phyloP scores from a whole-genome alignment of 805 yeast species.

The Wickerhamiella azyma region DNA sequence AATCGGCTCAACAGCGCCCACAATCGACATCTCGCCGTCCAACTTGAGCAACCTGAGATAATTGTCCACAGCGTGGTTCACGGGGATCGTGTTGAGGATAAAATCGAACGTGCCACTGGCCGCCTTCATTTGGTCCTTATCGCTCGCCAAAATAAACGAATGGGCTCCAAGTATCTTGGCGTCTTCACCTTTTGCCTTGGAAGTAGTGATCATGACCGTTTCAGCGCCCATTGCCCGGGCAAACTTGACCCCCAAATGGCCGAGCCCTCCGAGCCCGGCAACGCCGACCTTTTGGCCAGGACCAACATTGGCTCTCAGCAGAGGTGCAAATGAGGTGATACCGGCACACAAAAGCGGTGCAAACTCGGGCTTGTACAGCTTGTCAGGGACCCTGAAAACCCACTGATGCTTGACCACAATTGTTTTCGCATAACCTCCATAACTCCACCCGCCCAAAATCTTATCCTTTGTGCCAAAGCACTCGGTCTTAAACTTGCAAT shows the following conservation, averaged over 20 bases:
- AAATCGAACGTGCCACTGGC: slow-evolving; percentile 32
- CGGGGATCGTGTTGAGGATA: slow-evolving; percentile 39
- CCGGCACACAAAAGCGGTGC: slow-evolving; percentile 76
- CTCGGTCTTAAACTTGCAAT: slow-evolving; percentile 35
- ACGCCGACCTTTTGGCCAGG: slow-evolving; percentile 43
- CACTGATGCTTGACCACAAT: slow-evolving; percentile 43
- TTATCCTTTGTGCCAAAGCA: slow-evolving; percentile 35
- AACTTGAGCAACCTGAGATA: slow-evolving; percentile 41
- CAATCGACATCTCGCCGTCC: slow-evolving; percentile 45
- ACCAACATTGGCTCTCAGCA: slow-evolving; percentile 35
- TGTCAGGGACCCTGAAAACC: slow-evolving; percentile 50
- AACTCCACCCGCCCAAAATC: slow-evolving; percentile 54
- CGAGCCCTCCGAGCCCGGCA: slow-evolving; percentile 55
- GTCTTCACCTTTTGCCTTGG: slow-evolving; percentile 36
- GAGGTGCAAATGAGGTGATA: slow-evolving; percentile 55
- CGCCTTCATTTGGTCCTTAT: slow-evolving; percentile 27
- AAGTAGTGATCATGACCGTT: slow-evolving; percentile 44
- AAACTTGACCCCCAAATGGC: slow-evolving; percentile 47
- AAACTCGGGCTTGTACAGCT: slow-evolving; percentile 37
- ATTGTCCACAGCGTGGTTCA: slow-evolving; percentile 35
- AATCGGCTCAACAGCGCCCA: slow-evolving; percentile 42
- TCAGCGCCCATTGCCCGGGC: slow-evolving; percentile 53
- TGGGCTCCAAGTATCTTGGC: slow-evolving; percentile 44
- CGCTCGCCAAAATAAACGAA: slow-evolving; percentile 38
- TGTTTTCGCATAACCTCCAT: slow-evolving; percentile 31